Percentiles rank a stretch among this genome's conserved stretches.
Conservation (phyloP, 2,329 filamentous ascomycete species). For the Conoideocrella luteorostrata region DNA sequence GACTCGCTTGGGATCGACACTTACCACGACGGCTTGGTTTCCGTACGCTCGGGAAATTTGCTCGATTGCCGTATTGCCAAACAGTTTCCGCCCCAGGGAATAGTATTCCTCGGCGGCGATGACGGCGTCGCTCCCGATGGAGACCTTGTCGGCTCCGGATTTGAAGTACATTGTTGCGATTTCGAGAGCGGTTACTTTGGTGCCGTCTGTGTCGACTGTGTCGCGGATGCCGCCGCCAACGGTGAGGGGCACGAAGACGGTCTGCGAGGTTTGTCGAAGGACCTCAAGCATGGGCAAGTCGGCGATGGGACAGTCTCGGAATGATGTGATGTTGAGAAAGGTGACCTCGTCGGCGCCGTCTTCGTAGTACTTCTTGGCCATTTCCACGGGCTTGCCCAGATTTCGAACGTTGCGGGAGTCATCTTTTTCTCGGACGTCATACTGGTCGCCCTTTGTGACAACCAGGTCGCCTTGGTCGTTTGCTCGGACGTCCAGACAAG, state of each 20-base stretch:
- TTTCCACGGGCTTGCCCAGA: conserved; percentile 91
- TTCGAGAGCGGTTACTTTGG: conserved; percentile 79
- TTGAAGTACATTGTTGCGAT: conserved; percentile 97
- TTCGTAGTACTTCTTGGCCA: conserved; percentile 90
- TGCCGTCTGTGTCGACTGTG: conserved; percentile 82
- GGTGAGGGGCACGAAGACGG: conserved; percentile 92
- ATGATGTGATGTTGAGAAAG: conserved; percentile 97
- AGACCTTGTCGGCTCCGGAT: conserved; percentile 94
- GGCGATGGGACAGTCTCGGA: conserved; percentile 87
- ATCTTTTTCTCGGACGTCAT: conserved; percentile 90
- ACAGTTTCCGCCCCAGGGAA: conserved; percentile 58
- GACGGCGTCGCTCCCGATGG: conserved; percentile 92
- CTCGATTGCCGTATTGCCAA: conserved; percentile 86
- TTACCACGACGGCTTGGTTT: conserved; percentile 93
- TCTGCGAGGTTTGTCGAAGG: conserved; percentile 74
- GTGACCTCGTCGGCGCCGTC: conserved; percentile 96
- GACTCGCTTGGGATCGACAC: conserved; percentile 85
- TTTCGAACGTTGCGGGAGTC: conserved; percentile 67
- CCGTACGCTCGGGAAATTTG: conserved; percentile 91
- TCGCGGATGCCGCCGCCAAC: conserved; percentile 94
- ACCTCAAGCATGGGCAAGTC: conserved; percentile 97
- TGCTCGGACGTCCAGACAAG: conserved; percentile 88
- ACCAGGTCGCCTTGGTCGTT: conserved; percentile 94
- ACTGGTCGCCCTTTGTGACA: conserved; percentile 97
- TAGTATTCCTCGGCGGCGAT: conserved; percentile 89